Base-by-base conservation (phyloP, 2,329 filamentous ascomycete genomes). In the Monosporascus sp. region DNA sequence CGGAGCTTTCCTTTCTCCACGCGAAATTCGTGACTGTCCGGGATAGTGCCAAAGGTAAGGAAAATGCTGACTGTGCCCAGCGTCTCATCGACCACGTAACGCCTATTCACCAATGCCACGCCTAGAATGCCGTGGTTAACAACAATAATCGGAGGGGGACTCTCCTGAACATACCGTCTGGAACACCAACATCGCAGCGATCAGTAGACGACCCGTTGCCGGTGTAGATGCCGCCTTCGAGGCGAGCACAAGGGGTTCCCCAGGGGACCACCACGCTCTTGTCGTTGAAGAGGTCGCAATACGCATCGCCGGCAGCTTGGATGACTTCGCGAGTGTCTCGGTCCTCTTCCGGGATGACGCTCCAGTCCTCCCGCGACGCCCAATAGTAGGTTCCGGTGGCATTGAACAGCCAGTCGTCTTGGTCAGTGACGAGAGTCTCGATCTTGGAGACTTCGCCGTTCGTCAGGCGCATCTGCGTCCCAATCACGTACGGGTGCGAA, bases 371-470 rank as follows among this genome's bases (percentile, higher is more conserved):
- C n/a, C 59, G 62, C 7, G 62, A 58, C 5, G 68, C 65, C 61
- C 68, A 71, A 55, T 67, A 67, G 48, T 67, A 62, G 17, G 69
- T 71, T 22, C 62, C 62, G 3, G 69, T 62, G 9, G 69, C 68
- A 51, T 72, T 70, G 61, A 72, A 72, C n/a, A 70, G 63, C 70
- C 70, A 72, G 60, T 71, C 68, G 38, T 68, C 69, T 49, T 55
- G 58, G 52, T 68, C 67, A 6, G 69, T 71, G 45, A 70, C 62
- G 43, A 72, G 59, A 19, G 64, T 59, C 55, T 65, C 67, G 52
- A 70, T 58, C 53, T 68, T 63, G 37, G 58, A 45, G 59, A 70
- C 58, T 49, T 61, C 58, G 43, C 55, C 52, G 52, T 62, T 55
- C 26, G 56, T 55, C 50, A 68, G 64, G 54, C 61, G 63, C 54